A percentile compares a stretch with the other conserved stretches of the same genome.
Evolutionary conservation across 306 rosid species (phyloP).

Genomic region (Alnus glutinosa): DNA sequence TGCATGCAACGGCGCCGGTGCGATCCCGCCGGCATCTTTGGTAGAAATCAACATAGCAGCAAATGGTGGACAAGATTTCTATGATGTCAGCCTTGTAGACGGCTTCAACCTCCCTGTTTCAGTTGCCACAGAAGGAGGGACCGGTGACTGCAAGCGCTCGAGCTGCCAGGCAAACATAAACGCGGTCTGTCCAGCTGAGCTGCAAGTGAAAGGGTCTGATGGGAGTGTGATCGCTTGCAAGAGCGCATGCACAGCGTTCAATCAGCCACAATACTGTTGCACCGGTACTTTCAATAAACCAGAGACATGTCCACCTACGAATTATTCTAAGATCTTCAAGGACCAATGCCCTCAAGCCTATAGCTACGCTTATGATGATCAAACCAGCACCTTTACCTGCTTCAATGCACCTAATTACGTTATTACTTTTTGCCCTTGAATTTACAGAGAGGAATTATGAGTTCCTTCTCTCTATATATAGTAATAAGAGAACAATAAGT

Average conservation of each 20-base stretch:
- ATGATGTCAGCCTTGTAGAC: constrained; percentile 40
- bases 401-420: constrained; percentile 35
- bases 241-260: constrained; percentile 44
- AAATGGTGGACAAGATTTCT: constrained; percentile 37
- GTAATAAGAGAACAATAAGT: background rate
- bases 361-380: constrained; percentile 50
- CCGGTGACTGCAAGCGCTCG: constrained; percentile 18
- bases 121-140: constrained; percentile 28
- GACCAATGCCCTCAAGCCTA: constrained; percentile 49
- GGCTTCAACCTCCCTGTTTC: constrained; percentile 47
- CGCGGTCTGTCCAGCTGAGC: constrained; percentile 27
- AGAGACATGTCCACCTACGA: constrained; percentile 36
- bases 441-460: background rate
- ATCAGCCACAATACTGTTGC: constrained; percentile 42
- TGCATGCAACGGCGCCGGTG: constrained; percentile 41
- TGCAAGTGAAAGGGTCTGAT: constrained; percentile 21
- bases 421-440: constrained; percentile 43
- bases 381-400: constrained; percentile 36
- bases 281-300: constrained; percentile 19
- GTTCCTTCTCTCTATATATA: background rate
- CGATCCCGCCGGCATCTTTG: constrained; percentile 42
- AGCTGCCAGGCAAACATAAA: constrained; percentile 33
- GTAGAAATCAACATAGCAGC: constrained; percentile 35
- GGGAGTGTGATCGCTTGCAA: constrained; percentile 44
- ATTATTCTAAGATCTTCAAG: constrained; percentile 41